phyloP scores from a whole-genome alignment of 345 rosid genomes.

The Syzygium grande region DNA sequence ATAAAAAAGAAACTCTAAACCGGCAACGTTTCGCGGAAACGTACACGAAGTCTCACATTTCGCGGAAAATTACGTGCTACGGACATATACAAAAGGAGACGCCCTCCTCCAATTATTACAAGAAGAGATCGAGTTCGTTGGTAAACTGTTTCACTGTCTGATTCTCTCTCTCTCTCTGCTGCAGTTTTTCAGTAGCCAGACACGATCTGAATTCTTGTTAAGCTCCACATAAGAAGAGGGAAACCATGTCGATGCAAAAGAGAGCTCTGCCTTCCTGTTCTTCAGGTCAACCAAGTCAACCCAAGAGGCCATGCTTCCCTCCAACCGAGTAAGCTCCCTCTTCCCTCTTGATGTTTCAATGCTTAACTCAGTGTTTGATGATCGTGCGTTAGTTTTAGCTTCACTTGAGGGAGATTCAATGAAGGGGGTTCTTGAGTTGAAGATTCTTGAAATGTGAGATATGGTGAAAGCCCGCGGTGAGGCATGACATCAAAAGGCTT shows the following conservation, averaged over 20 bases:
- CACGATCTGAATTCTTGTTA: background rate
- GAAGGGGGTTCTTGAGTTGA: too few relatives aligned
- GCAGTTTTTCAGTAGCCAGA: background rate
- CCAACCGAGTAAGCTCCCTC: background rate
- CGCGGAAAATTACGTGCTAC: background rate
- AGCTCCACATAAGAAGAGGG: too few relatives aligned
- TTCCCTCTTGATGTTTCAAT: background rate
- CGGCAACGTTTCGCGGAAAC: background rate
- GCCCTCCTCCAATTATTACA: background rate
- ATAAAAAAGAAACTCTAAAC: too few relatives aligned
- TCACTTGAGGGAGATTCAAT: too few relatives aligned
- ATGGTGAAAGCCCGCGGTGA: too few relatives aligned
- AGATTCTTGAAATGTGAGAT: too few relatives aligned
- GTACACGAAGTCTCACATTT: background rate
- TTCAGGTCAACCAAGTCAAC: background rate
- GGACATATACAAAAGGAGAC: background rate
- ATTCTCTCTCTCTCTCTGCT: too few relatives aligned
- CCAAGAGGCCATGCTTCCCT: background rate
- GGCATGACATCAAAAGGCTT: too few relatives aligned
- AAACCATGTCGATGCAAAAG: background rate
- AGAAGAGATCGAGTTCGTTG: background rate
- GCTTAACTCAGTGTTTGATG: background rate
- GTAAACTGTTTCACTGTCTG: background rate
- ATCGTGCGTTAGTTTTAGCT: too few relatives aligned
- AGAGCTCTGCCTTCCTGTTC: background rate